Conservation (phyloP, 768 basidiomycete genomes). For the Lepiota venenata region DNA sequence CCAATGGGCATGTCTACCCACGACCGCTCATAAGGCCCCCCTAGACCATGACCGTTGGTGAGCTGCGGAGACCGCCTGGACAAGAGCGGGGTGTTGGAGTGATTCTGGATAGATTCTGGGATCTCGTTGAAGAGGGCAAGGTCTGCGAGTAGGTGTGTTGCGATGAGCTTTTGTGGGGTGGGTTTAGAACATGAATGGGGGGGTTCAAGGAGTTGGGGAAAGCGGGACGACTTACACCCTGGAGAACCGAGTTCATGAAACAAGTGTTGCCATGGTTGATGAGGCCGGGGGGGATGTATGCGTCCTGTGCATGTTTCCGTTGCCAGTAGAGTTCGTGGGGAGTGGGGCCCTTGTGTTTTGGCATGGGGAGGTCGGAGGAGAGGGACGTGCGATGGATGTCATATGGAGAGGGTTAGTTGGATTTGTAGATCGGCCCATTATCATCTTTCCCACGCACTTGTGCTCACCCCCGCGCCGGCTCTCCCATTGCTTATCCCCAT, state of each 20-base stretch:
- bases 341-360: constrained; percentile 51
- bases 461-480: too few species aligned
- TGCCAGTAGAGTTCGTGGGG: constrained; percentile 64
- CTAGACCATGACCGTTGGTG: constrained; percentile 60
- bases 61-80: constrained; percentile 62
- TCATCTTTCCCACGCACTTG: too few species aligned
- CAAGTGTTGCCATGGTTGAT: constrained; percentile 88
- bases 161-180: constrained; percentile 48
- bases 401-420: too few species aligned
- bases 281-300: constrained; percentile 69
- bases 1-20: constrained; percentile 69
- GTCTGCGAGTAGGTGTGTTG: constrained; percentile 58
- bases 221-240: constrained; percentile 57
- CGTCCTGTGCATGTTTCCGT: constrained; percentile 59
- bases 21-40: constrained; percentile 46
- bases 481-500: too few species aligned
- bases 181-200: not conserved
- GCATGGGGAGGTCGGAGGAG: constrained; percentile 30
- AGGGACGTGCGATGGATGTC: not conserved
- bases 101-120: constrained; percentile 35
- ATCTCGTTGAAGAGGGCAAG: constrained; percentile 54
- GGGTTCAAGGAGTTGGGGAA: too few species aligned
- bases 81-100: constrained; percentile 34
- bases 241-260: constrained; percentile 94
- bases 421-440: too few species aligned